A percentile compares a stretch with the other conserved stretches of the same genome.
These are phyloP conservation scores for Psidium guajava DNA, from an alignment of 345 rosid genomes.

Conservation along the genomic window DNA sequence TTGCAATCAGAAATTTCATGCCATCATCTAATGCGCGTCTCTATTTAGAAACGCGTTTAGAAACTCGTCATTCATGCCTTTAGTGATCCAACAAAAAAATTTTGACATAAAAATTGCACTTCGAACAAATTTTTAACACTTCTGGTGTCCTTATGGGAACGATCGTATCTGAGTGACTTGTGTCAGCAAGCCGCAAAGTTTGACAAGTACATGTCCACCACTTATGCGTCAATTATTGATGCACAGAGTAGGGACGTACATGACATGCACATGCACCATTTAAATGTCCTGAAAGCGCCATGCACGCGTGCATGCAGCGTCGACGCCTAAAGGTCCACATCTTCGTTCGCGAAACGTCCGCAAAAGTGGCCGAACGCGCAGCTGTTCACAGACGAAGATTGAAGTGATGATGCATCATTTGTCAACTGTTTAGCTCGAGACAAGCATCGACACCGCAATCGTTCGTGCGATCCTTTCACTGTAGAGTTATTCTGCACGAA, in stretches of 20 bases:
- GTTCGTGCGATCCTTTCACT: neutral
- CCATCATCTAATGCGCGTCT: too few relatives aligned
- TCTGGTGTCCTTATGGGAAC: fast-evolving
- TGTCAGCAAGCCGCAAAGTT: neutral
- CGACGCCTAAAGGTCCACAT: neutral
- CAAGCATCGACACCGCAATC: neutral
- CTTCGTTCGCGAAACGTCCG: neutral
- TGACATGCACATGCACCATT: neutral
- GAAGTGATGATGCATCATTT: neutral
- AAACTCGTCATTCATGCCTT: too few relatives aligned
- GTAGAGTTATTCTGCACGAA: neutral
- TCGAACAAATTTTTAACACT: too few relatives aligned
- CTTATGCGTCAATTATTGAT: neutral
- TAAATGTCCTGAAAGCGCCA: neutral
- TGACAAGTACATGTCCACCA: neutral
- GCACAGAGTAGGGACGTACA: neutral
- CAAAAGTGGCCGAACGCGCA: neutral
- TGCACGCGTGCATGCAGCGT: neutral
- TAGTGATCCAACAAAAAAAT: too few relatives aligned
- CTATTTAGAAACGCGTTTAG: too few relatives aligned
- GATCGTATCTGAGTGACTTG: neutral
- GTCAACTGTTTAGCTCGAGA: neutral
- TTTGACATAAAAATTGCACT: too few relatives aligned
- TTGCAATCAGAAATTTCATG: fast-evolving
- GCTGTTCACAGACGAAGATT: neutral